Percentiles rank a stretch among this genome's conserved stretches.
Evolutionary conservation across 2,329 filamentous ascomycete genomes (phyloP).

Genomic region (Sarocladium kiliense): DNA sequence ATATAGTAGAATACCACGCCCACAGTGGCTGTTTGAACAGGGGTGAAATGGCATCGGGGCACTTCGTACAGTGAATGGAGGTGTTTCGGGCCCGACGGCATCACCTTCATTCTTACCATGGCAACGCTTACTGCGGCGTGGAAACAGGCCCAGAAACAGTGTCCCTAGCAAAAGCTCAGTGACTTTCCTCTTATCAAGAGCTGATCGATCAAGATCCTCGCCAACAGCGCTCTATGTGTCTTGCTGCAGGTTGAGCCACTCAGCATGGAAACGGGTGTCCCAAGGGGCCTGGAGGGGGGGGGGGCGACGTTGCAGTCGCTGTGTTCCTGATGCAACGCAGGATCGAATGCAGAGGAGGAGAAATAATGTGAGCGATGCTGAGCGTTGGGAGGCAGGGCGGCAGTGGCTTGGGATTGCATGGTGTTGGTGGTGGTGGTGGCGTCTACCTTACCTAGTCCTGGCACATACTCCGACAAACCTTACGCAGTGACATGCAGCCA

Average conservation of each 20-base stretch:
- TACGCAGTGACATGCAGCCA: neutral
- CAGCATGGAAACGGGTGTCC: neutral
- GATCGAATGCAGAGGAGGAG: neutral
- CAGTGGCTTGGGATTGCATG: neutral
- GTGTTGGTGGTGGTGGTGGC: neutral
- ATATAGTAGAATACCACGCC: neutral
- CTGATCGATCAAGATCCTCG: neutral
- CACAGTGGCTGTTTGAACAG: neutral
- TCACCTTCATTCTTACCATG: neutral
- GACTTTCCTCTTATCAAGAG: neutral
- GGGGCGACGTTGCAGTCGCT: neutral
- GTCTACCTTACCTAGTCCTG: no score
- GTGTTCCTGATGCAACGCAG: neutral
- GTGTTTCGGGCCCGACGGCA: neutral
- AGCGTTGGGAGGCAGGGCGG: neutral
- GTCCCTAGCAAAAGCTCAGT: neutral
- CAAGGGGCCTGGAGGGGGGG: neutral
- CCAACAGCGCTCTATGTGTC: neutral
- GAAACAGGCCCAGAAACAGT: neutral
- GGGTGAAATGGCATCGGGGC: neutral
- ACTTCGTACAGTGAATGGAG: neutral
- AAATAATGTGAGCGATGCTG: neutral
- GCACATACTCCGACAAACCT: neutral
- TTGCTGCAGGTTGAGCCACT: neutral
- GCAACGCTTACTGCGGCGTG: neutral